Evolutionary conservation across 441 rosid species (phyloP), one percentile per base, ranked within the genome.

Genomic region (Biscutella auriculata): DNA sequence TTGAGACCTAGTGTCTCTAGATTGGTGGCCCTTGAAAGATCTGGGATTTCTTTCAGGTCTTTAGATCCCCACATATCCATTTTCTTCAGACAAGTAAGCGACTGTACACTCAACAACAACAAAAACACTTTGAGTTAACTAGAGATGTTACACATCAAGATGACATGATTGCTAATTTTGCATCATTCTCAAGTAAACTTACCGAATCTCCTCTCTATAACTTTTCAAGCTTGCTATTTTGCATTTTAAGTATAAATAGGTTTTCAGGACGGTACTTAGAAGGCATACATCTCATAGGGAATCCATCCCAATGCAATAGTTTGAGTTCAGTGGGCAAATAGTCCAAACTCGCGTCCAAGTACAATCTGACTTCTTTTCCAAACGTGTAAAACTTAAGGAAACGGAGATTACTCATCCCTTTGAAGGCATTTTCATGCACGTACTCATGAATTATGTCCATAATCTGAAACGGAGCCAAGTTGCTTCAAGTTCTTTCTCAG

Each of bases 261-360:
- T 58, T 42, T 11, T 46, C 10, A 0, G 9, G 58, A 21, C 6
- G 3, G 9, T 66, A 60, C 0, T 28, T 25, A 3, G 6, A 16
- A 13, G 62, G 65, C 45, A 74, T 1, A 15, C 6, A 60, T 9
- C 41, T 63, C 54, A 57, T 9, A 9, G 60, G 59, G 11, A 21
- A 70, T 15, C 3, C 21, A 0, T 6, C 1, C 69, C 44, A 62
- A 0, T 3, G 5, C 1, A 74, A 30, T 29, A 44, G 4, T n/a
- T 62, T 14, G 6, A 77, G 17, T 30, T 36, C 16, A 8, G 0
- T 21, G 0, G 63, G 32, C 0, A 63, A 25, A 25, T 33, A 29
- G 8, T 42, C 13, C 5, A 57, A 43, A 13, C 11, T 15, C 25
- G 13, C 14, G 3, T 10, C 14, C 10, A 58, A 8, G n/a, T 37